Evolutionary conservation across 116 monocot species (phyloP).

Genomic region (Cymodocea nodosa): DNA sequence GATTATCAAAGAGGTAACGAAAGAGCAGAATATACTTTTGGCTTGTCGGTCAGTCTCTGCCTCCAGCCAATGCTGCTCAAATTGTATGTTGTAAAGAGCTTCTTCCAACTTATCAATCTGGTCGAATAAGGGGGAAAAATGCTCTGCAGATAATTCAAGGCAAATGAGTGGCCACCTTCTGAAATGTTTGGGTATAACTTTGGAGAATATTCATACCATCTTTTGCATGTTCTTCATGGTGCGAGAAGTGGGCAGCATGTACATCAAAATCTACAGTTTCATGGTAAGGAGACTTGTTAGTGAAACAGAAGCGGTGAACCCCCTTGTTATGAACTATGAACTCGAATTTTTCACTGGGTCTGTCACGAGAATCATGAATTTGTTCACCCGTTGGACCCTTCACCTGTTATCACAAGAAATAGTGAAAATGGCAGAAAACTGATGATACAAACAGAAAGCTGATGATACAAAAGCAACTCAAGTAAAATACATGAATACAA

Average conservation of each 20-base stretch:
- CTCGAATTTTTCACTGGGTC: constrained; percentile 74
- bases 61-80: constrained; percentile 95
- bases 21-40: constrained; percentile 27
- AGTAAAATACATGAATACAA: too few relatives aligned
- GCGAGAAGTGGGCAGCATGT: constrained; percentile 52
- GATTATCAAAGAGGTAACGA: neutral
- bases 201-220: constrained; percentile 41
- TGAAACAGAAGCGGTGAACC: constrained; percentile 82
- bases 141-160: constrained; percentile 31
- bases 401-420: constrained; percentile 26
- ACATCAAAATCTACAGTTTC: constrained; percentile 94
- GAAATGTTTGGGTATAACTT: neutral
- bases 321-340: constrained; percentile 60
- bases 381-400: constrained; percentile 60
- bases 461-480: neutral
- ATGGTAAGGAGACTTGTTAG: constrained; percentile 87
- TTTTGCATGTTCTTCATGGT: constrained; percentile 69
- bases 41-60: constrained; percentile 89
- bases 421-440: neutral
- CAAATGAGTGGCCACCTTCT: too few relatives aligned
- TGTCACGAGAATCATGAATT: constrained; percentile 62
- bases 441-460: neutral
- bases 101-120: constrained; percentile 81
- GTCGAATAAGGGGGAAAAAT: constrained; percentile 54
- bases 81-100: constrained; percentile 73